phyloP scores from a whole-genome alignment of 495 filamentous ascomycete species.

The Aspergillus saccharolyticus region DNA sequence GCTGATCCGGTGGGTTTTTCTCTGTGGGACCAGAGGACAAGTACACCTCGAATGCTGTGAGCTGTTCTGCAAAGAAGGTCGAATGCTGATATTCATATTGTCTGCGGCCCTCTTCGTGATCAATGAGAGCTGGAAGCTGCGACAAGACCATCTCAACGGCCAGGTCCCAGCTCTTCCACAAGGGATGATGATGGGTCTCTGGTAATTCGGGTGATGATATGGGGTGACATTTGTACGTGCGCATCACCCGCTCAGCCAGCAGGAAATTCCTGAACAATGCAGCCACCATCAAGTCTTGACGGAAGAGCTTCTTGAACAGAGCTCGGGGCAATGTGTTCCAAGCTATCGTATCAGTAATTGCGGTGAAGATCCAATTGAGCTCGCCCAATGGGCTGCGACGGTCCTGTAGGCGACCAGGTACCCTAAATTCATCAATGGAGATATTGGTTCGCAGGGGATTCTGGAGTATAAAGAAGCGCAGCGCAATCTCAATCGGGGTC shows the following conservation, averaged over 20 bases:
- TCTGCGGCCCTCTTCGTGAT: constrained; percentile 65
- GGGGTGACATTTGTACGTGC: constrained; percentile 88
- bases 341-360: constrained; percentile 97
- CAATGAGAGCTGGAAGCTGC: constrained; percentile 77
- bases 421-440: constrained; percentile 71
- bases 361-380: constrained; percentile 98
- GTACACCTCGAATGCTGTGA: constrained; percentile 97
- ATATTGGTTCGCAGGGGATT: constrained; percentile 76
- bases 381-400: constrained; percentile 93
- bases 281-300: constrained; percentile 98
- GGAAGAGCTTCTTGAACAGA: constrained; percentile 91
- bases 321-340: constrained; percentile 90
- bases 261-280: constrained; percentile 95
- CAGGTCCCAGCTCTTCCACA: constrained; percentile 97
- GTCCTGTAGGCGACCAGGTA: constrained; percentile 80
- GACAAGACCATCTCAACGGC: constrained; percentile 94
- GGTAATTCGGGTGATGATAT: constrained; percentile 85
- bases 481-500: constrained; percentile 92
- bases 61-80: constrained; percentile 92
- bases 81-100: constrained; percentile 91
- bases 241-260: constrained; percentile 91
- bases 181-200: constrained; percentile 83
- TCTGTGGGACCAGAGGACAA: constrained; percentile 80
- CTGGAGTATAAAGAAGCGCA: constrained; percentile 90
- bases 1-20: constrained; percentile 82